Evolutionary conservation across 2,329 filamentous ascomycete species (phyloP), one percentile per base, ranked within the genome.

Genomic region (Rutstroemia sp.): DNA sequence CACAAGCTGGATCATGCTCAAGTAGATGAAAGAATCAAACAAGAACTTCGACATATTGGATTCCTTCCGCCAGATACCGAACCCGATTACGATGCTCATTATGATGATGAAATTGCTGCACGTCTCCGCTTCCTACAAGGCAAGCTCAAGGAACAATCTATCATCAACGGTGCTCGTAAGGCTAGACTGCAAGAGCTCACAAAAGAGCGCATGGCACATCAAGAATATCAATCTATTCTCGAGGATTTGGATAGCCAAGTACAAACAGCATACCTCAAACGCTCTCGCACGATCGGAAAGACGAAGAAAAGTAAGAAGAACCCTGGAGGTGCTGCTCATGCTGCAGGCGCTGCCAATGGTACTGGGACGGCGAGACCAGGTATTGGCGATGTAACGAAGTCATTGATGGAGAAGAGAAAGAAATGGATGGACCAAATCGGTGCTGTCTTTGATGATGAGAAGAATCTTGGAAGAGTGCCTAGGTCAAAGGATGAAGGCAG

Each of bases 211-310:
- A 92, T 99, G 83, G 94, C 94, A 0, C 86, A 94, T 73, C 94
- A 99, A 69, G 94, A 99, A 70, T 99, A 96, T 75, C 88, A 87
- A 70, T 96, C 91, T 56, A 99, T 99, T 65, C 86, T 95, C 51
- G 94, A 99, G 69, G 94, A 99, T 70, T 84, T 99, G 21, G 94
- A 99, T 75, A 84, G 86, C 44, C 94, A 97, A 70, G 91, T 97
- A 44, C 92, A 97, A 68, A 87, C 89, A 51, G 92, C 94, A 3
- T 99, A 97, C 68, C 84, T 95, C 46, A 99, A 99, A 75, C 88
- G 94, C 23, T 97, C 92, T 27, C 85, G 94, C 48, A 96, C 90
- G 0, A 87, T 97, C 73, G 89, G 92, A 70, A 95, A 97, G 75
- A 90, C 84, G 71, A 95, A 95, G 72, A 96, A 95, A 74, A 86